Percentiles rank a stretch among this genome's conserved stretches.
phyloP scores from a whole-genome alignment of 2,329 filamentous ascomycete genomes.

The Uncinocarpus reesii region DNA sequence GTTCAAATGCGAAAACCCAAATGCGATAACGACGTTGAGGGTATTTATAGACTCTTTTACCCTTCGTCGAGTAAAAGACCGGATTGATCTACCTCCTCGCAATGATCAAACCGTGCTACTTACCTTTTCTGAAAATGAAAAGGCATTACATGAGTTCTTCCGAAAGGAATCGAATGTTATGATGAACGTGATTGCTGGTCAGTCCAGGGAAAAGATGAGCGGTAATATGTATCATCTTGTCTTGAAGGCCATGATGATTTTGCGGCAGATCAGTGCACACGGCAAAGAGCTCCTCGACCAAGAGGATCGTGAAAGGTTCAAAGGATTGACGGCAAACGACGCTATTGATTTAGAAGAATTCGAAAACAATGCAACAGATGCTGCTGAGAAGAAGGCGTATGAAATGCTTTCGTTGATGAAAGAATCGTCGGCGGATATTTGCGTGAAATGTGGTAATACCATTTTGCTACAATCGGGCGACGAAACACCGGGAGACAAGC shows the following conservation, averaged over 20 bases:
- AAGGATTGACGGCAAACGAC: conserved; percentile 71
- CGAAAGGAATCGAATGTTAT: conserved; percentile 69
- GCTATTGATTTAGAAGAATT: conserved; percentile 85
- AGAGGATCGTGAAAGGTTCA: conserved; percentile 67
- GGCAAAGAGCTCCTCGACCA: conserved; percentile 82
- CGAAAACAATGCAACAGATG: conserved; percentile 47
- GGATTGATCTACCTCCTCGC: conserved; percentile 68
- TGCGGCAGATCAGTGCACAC: conserved; percentile 85
- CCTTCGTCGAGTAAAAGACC: conserved; percentile 80
- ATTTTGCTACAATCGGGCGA: conserved; percentile 41
- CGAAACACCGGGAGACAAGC: conserved; percentile 43
- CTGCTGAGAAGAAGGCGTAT: conserved; percentile 65
- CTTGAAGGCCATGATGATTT: conserved; percentile 75
- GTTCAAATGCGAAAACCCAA: conserved; percentile 76
- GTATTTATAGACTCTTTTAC: conserved; percentile 92
- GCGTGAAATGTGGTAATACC: conserved; percentile 57
- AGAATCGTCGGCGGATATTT: conserved; percentile 67
- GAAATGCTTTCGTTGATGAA: conserved; percentile 76
- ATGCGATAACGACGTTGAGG: conserved; percentile 59
- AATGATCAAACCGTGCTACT: conserved; percentile 63
- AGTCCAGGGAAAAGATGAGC: conserved; percentile 57
- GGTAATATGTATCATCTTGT: conserved; percentile 92
- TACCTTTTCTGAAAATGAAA: conserved; percentile 65
- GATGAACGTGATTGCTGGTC: conserved; percentile 61
- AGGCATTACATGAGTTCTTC: conserved; percentile 72